phyloP scores from a whole-genome alignment of 495 filamentous ascomycete genomes.

The Aspergillus diversus region DNA sequence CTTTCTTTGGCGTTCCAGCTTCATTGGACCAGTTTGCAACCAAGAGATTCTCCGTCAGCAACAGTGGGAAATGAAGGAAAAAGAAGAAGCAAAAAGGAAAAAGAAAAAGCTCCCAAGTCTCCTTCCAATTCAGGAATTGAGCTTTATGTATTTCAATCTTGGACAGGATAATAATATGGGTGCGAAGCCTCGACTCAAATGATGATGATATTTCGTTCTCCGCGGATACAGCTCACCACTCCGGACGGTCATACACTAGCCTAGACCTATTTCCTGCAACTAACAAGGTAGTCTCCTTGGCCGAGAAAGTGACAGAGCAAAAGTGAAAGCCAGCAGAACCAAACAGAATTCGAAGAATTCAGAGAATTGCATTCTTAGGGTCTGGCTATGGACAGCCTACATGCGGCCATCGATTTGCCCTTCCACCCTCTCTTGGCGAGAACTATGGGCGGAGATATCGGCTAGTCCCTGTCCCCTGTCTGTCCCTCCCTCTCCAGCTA shows the following conservation, averaged over 20 bases:
- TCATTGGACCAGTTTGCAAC: too few species aligned
- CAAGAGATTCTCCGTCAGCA: too few species aligned
- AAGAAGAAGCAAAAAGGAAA: neutral
- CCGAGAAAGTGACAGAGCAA: neutral
- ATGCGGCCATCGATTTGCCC: neutral
- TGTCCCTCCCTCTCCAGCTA: neutral
- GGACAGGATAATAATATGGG: neutral
- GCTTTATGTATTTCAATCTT: neutral
- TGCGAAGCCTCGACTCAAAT: neutral
- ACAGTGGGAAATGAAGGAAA: too few species aligned
- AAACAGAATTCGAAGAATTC: neutral
- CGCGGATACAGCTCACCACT: slow-evolving; percentile 1
- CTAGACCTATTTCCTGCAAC: slow-evolving; percentile 4
- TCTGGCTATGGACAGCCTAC: neutral
- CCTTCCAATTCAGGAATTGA: neutral
- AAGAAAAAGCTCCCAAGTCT: neutral
- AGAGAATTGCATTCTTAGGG: neutral
- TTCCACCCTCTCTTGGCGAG: neutral
- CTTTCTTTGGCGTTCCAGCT: neutral
- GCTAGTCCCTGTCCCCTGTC: neutral
- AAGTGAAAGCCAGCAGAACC: neutral
- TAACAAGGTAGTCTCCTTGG: slow-evolving; percentile 1
- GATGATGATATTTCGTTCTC: neutral
- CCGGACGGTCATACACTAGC: neutral
- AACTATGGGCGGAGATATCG: too few species aligned